Evolutionary conservation across 352 stramenopile species (phyloP), one percentile per base, ranked within the genome.

Genomic region (Phytophthora europaea): DNA sequence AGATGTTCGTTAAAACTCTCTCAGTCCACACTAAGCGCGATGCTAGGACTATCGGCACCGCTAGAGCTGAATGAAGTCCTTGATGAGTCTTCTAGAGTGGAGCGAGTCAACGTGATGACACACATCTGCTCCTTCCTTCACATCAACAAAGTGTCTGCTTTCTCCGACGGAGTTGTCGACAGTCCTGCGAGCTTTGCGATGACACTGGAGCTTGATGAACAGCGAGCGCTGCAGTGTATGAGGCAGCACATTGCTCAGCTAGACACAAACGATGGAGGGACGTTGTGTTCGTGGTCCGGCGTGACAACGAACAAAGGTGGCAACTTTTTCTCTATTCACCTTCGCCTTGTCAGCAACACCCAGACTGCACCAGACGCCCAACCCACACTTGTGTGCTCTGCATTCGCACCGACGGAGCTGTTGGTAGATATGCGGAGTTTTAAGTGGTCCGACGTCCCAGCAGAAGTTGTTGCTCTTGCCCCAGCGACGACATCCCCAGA

Each of bases 101-200:
- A 45, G 10, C 38, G 38, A 28, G 36, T 15, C 64, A 22, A 63
- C 58, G 18, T 84, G 23, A 81, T 84, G 75, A 71, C 50, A 16
- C 81, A 87, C 66, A 70, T 89, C 33, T 79, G 73, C 60, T 82
- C 80, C 15, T 76, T 89, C 36, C 48, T 89, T 23, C 79, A 70
- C 9, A 53, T 86, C 6, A 56, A 80, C 8, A 74, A 65, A 7
- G 16, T 50, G 20, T 50, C 54, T 57, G 40, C 12, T 28, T 62
- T 43, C n/a, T 78, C 56, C 1, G 65, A 76, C 22, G 60, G 67
- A 16, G 43, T 13, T 51, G 26, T 59, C 1, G 45, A 73, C 20
- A 61, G 33, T 23, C 18, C 63, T 4, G 34, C 56, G 0, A 51
- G 22, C 13, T 69, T 80, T 31, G 9, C 31, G 0, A 73, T 73